Evolutionary conservation across 164 flowering plant species (phyloP).

Genomic region (Vitis amurensis): DNA sequence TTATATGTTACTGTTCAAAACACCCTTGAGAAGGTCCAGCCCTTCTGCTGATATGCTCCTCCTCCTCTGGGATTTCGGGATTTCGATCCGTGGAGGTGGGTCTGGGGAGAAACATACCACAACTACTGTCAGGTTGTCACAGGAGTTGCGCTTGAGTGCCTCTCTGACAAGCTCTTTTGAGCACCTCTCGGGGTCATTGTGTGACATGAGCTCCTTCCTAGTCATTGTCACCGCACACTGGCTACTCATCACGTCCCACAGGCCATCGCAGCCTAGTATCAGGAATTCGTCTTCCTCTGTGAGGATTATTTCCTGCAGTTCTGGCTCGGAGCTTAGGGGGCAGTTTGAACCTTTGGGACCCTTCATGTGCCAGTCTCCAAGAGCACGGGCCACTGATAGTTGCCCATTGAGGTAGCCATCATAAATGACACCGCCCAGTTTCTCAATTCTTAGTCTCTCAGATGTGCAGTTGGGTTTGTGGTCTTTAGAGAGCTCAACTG

Average conservation of each 20-base stretch:
- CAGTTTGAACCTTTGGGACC: slow-evolving; percentile 30
- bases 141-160: slow-evolving; percentile 43
- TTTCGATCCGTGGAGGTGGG: slow-evolving; percentile 45
- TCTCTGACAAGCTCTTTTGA: slow-evolving; percentile 38
- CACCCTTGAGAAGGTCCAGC: slow-evolving; percentile 44
- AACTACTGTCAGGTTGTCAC: slow-evolving; percentile 44
- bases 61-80: slow-evolving; percentile 32
- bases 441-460: slow-evolving; percentile 42
- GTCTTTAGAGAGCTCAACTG: slow-evolving; percentile 46
- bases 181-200: slow-evolving; percentile 41
- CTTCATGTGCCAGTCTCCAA: slow-evolving; percentile 55
- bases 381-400: slow-evolving; percentile 44
- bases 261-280: slow-evolving; percentile 48
- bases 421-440: slow-evolving; percentile 39
- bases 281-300: slow-evolving; percentile 47
- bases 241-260: slow-evolving; percentile 61
- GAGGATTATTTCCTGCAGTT: slow-evolving; percentile 29
- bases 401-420: slow-evolving; percentile 53
- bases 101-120: slow-evolving; percentile 42
- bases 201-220: slow-evolving; percentile 37
- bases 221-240: slow-evolving; percentile 47
- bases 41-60: slow-evolving; percentile 66
- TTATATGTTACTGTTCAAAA: slow-evolving; percentile 17
- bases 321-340: slow-evolving; percentile 44
- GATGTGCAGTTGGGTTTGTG: slow-evolving; percentile 39